Conservation (phyloP, 371 early-diverging fungal species). For the Apophysomyces ossiformis region DNA sequence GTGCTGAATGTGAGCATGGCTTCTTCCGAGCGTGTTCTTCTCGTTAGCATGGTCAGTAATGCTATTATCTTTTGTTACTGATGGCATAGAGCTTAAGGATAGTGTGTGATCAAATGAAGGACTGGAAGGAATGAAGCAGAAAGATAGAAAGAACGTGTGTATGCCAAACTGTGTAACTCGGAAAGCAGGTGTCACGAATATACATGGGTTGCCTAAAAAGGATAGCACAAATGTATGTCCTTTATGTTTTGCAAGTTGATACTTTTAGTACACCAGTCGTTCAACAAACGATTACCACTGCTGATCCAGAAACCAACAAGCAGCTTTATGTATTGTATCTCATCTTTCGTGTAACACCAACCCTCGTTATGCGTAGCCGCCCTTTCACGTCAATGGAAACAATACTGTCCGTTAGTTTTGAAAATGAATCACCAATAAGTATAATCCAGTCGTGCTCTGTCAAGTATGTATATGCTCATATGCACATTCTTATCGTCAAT, state of each 20-base stretch:
- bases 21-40: slow-evolving; percentile 12
- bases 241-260: no score
- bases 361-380: no score
- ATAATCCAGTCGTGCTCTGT: no score
- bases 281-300: neutral
- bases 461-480: no score
- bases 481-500: no score
- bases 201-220: neutral
- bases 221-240: neutral
- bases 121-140: slow-evolving; percentile 11
- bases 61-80: neutral
- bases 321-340: no score
- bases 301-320: no score
- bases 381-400: no score
- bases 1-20: slow-evolving; percentile 22
- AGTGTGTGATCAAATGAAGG: slow-evolving; percentile 18
- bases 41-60: slow-evolving; percentile 22
- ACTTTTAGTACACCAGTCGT: neutral
- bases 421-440: no score
- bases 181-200: neutral
- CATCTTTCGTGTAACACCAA: no score
- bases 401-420: no score
- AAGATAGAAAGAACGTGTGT: neutral
- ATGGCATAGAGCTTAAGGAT: slow-evolving; percentile 6
- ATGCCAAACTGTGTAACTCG: neutral